Base-by-base conservation (phyloP, 2,329 filamentous ascomycete genomes). In the Fusarium acutatum region DNA sequence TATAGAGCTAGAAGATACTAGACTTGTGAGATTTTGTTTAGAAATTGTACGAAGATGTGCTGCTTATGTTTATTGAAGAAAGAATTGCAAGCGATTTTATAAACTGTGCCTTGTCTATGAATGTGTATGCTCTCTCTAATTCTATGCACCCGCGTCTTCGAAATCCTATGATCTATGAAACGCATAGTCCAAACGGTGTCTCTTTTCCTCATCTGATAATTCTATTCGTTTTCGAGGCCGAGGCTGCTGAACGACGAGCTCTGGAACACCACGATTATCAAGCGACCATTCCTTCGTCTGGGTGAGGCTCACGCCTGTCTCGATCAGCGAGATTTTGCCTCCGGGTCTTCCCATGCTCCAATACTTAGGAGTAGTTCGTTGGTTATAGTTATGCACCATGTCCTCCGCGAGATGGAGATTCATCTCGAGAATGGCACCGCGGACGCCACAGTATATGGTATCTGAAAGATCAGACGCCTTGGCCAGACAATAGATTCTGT, bases 381-480 rank as follows among this genome's bases (percentile, higher is more conserved):
- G 57, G 6, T 46, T 59, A 28, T 59, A 50, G 2, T 72, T 58
- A 6, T 54, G 14, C 2, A 30, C 30, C 5, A 63, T 26, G 41
- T 81, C 79, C 18, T 77, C 74, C 10, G 75, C 74, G 5, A 82
- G 77, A n/a, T 64, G 67, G 14, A 80, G 71, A 26, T 77, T 78
- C 59, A 85, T 81, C 71, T 89, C 86, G 12, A 85, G 79, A 5
- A 89, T 79, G 11, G 82, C 82, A 15, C 85, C 86, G 9, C 84
- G 83, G 17, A 88, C 79, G 6, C 87, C 87, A 18, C 85, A 82
- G 77, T 88, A 89, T 47, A 89, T 82, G 13, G 83, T 84, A 7
- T 84, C 82, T 2, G 86, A 85, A 10, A 83, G 53, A 60, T 88
- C 85, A 0, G 85, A 85, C 0, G 84, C 79, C 53, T 86, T 85